Evolutionary conservation across 2,329 filamentous ascomycete genomes (phyloP).

Genomic region (Hirsutella minnesotensis): DNA sequence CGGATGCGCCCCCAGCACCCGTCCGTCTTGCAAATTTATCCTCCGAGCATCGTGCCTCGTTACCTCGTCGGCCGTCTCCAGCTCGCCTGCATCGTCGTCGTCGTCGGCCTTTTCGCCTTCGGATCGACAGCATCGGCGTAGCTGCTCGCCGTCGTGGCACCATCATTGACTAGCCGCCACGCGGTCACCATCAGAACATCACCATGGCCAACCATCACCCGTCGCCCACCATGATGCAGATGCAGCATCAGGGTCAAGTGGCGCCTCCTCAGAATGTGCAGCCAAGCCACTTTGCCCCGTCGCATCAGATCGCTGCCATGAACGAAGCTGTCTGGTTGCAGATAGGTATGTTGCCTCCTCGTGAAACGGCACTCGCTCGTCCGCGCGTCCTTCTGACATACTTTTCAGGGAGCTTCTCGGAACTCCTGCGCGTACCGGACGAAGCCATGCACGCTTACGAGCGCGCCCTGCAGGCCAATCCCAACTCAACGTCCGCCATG

Average conservation of each 20-base stretch:
- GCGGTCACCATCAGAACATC: slow-evolving; percentile 8
- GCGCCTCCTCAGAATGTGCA: slow-evolving; percentile 43
- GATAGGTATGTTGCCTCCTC: slow-evolving; percentile 54
- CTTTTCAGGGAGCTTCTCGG: slow-evolving; percentile 64
- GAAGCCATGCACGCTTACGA: slow-evolving; percentile 87
- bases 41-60: not conserved
- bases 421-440: slow-evolving; percentile 78
- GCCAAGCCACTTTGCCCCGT: slow-evolving; percentile 47
- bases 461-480: slow-evolving; percentile 76
- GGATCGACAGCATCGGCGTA: slow-evolving; percentile 5
- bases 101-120: not conserved
- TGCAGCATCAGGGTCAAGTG: slow-evolving; percentile 49
- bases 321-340: slow-evolving; percentile 90
- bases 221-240: slow-evolving; percentile 67
- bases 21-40: not conserved
- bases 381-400: slow-evolving; percentile 3
- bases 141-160: slow-evolving; percentile 7
- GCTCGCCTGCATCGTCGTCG: not conserved
- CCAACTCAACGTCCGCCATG: slow-evolving; percentile 82
- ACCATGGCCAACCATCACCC: slow-evolving; percentile 69
- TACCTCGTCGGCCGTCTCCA: not conserved
- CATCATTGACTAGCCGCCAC: slow-evolving; percentile 6
- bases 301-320: slow-evolving; percentile 63
- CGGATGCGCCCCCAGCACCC: not conserved
- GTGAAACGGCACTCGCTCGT: not conserved